A percentile compares a stretch with the other conserved stretches of the same genome.
These are phyloP conservation scores for Verticillium isaacii DNA, from an alignment of 2,329 filamentous ascomycete genomes.

Conservation along the genomic window DNA sequence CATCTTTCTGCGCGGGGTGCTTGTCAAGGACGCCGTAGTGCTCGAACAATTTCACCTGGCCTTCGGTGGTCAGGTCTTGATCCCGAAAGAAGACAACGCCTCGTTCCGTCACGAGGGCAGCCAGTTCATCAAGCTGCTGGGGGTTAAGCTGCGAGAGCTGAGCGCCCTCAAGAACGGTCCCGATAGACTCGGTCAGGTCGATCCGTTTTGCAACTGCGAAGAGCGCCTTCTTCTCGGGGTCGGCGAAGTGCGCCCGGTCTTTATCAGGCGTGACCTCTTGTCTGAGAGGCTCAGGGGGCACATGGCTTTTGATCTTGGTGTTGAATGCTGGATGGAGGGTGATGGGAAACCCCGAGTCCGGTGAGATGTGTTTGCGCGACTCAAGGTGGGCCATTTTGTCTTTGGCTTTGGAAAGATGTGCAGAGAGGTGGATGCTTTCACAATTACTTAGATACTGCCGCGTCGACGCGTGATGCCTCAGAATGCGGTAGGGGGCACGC, in stretches of 20 bases:
- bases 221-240: slow-evolving; percentile 38
- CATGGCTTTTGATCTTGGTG: slow-evolving; percentile 34
- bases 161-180: slow-evolving; percentile 30
- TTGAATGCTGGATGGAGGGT: slow-evolving; percentile 43
- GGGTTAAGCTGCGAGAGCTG: slow-evolving; percentile 39
- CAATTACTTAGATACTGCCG: too few relatives aligned
- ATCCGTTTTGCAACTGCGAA: slow-evolving; percentile 30
- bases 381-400: slow-evolving; percentile 32
- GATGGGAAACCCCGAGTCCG: slow-evolving; percentile 41
- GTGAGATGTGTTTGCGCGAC: slow-evolving; percentile 40
- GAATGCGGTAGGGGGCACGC: not conserved
- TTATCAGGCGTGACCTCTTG: slow-evolving; percentile 21
- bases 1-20: slow-evolving; percentile 40
- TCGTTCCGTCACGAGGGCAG: slow-evolving; percentile 38
- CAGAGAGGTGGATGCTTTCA: too few relatives aligned
- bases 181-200: slow-evolving; percentile 39
- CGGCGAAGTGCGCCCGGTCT: slow-evolving; percentile 35
- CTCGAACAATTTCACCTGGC: slow-evolving; percentile 38
- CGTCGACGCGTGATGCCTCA: too few relatives aligned
- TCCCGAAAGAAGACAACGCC: slow-evolving; percentile 43
- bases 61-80: slow-evolving; percentile 39
- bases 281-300: slow-evolving; percentile 32
- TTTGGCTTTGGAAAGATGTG: not conserved
- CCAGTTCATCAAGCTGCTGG: slow-evolving; percentile 44
- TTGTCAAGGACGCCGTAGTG: slow-evolving; percentile 43